A percentile compares a stretch with the other conserved stretches of the same genome.
These are phyloP conservation scores for Escallonia herrerae DNA, from an alignment of 129 eudicot genomes.

Conservation along the genomic window DNA sequence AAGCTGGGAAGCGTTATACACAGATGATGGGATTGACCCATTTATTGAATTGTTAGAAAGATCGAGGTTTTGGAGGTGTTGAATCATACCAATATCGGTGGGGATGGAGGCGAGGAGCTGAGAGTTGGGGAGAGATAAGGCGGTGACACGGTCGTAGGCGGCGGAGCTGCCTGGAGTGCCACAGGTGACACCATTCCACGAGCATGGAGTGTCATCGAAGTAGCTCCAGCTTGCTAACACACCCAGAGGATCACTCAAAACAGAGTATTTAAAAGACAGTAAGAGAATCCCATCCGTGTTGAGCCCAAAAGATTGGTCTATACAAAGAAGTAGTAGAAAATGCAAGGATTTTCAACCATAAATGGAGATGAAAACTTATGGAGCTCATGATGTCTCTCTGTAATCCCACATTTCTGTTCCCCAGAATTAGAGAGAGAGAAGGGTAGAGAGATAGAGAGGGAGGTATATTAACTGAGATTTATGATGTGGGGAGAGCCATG, in stretches of 20 bases:
- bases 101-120: constrained; percentile 62
- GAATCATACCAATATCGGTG: constrained; percentile 56
- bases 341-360: constrained; percentile 23
- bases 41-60: constrained; percentile 79
- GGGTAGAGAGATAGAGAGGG: constrained; percentile 7
- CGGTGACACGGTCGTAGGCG: constrained; percentile 37
- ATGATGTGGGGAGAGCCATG: constrained; percentile 41
- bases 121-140: constrained; percentile 57
- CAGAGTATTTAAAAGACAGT: constrained; percentile 62
- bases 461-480: constrained; percentile 43
- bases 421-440: background rate
- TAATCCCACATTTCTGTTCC: constrained; percentile 27
- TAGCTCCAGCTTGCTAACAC: constrained; percentile 52
- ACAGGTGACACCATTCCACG: constrained; percentile 74
- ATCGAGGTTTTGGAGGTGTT: constrained; percentile 40
- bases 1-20: constrained; percentile 41
- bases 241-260: constrained; percentile 60
- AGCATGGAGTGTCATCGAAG: constrained; percentile 60
- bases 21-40: constrained; percentile 62
- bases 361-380: constrained; percentile 34
- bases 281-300: constrained; percentile 62
- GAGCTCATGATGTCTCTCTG: constrained; percentile 18
- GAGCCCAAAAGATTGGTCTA: constrained; percentile 27
- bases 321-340: constrained; percentile 5
- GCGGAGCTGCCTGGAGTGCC: constrained; percentile 20